Conservation (phyloP, 371 early-diverging fungal species). For the Choanephora cucurbitarum region DNA sequence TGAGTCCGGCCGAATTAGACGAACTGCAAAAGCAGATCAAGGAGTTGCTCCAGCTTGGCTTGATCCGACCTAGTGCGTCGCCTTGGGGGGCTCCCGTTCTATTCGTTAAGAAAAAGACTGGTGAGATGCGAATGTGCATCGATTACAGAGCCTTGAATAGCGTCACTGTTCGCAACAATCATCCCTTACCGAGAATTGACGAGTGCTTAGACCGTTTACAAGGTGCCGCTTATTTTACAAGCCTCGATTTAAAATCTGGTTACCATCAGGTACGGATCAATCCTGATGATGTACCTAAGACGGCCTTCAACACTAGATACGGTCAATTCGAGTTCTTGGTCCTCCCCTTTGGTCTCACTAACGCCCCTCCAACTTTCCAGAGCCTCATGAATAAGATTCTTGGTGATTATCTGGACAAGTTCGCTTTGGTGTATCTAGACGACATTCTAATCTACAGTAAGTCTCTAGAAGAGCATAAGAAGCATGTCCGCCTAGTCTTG, state of each 20-base stretch:
- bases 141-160: conserved; percentile 47
- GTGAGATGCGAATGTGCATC: conserved; percentile 43
- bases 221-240: conserved; percentile 43
- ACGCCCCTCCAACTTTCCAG: no score
- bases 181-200: conserved; percentile 49
- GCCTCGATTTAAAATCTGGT: conserved; percentile 46
- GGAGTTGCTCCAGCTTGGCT: conserved; percentile 10
- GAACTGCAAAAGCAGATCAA: conserved; percentile 18
- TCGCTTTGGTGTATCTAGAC: conserved; percentile 53
- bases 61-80: conserved; percentile 23
- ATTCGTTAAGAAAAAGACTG: conserved; percentile 42
- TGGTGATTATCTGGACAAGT: conserved; percentile 31
- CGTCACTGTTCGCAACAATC: conserved; percentile 37
- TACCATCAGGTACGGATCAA: conserved; percentile 42
- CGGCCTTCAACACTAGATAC: conserved; percentile 35
- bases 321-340: conserved; percentile 47
- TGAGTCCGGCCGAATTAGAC: conserved; percentile 17
- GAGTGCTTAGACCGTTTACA: conserved; percentile 45
- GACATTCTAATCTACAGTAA: conserved; percentile 61
- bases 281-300: conserved; percentile 29
- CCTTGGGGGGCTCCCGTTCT: conserved; percentile 35
- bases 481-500: conserved; percentile 41
- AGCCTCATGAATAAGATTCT: conserved; percentile 41
- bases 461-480: conserved; percentile 42
- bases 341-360: conserved; percentile 50